A percentile compares a stretch with the other conserved stretches of the same genome.
These are phyloP conservation scores for Podila clonocystis DNA, from an alignment of 192 early-diverging fungal species.

Conservation along the genomic window DNA sequence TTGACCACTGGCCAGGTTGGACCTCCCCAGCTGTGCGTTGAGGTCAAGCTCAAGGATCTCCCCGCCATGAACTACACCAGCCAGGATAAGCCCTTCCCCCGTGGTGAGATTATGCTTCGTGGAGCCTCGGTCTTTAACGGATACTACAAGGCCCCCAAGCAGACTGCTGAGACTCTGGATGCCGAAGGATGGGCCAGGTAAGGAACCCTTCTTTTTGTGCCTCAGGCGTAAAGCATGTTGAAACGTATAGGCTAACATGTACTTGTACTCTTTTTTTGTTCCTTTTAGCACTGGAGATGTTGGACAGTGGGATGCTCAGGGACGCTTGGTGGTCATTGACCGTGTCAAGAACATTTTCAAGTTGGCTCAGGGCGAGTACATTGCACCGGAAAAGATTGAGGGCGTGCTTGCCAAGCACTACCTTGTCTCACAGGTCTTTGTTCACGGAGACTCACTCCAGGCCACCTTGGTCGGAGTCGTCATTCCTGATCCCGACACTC, in stretches of 20 bases:
- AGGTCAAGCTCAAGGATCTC: conserved; percentile 89
- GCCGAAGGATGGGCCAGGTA: conserved; percentile 27
- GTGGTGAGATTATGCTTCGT: conserved; percentile 92
- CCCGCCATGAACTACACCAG: conserved; percentile 89
- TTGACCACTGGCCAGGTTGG: conserved; percentile 71
- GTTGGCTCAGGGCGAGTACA: conserved; percentile 91
- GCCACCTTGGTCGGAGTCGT: conserved; percentile 84
- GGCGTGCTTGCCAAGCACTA: conserved; percentile 76
- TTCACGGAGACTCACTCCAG: conserved; percentile 93
- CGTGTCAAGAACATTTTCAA: conserved; percentile 88
- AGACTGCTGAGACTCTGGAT: conserved; percentile 83
- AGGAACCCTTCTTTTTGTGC: not conserved
- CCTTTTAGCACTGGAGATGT: conserved; percentile 81
- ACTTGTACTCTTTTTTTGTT: not conserved
- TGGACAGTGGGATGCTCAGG: conserved; percentile 77
- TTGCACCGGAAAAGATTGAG: conserved; percentile 95
- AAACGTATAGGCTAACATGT: not conserved
- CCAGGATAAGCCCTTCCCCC: conserved; percentile 79
- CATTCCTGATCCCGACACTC: conserved; percentile 78
- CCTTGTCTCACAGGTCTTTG: conserved; percentile 86
- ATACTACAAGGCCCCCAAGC: conserved; percentile 86
- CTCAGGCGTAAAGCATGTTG: not conserved
- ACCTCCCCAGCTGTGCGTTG: conserved; percentile 71
- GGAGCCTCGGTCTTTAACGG: conserved; percentile 78
- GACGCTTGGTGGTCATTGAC: conserved; percentile 84